Evolutionary conservation across 2,329 filamentous ascomycete species (phyloP), one percentile per base, ranked within the genome.

Genomic region (Hymenoscyphus scutula): DNA sequence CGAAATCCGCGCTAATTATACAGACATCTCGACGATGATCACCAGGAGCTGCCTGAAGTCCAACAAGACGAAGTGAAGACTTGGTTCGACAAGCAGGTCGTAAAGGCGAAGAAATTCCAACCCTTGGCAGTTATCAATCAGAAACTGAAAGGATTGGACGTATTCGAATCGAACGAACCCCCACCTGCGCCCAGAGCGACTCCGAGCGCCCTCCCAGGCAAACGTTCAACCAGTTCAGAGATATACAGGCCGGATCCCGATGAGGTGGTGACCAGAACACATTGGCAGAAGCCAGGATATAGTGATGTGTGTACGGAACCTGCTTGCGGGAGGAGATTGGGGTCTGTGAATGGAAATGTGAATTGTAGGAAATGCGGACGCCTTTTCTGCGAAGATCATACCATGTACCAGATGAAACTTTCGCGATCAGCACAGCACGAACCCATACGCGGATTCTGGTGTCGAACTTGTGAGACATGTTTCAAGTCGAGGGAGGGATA

Each of bases 391-490:
- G 95, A 98, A 73, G 91, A 94, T 70, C 95, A 99, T 75, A 98
- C 95, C 59, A 97, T 99, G 93, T 99, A 98, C 74, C 94, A 99
- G 79, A 98, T 98, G 90, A 97, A 96, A 80, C 82, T 99, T 11
- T 97, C 93, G 8, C 83, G 93, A 60, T 89, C 92, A 32, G 95
- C 95, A 3, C 84, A 88, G 63, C 92, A 97, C 76, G 95, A 99
- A 67, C 94, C 95, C 0, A 86, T 95, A 1, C 82, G 94, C 65
- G 95, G 95, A 7, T 85, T 91, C 69, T 99, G 95, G 95, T 96
- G 91, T 70, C 81, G 95, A 58, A 94, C 98, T 1, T 99, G 95
- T 74, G 95, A 99, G 79, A 98, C 95, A n/a, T 99, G 95, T 77
- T 99, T 95, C 79, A 98, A 97, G 78, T 97, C 92, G 58, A 85